Conservation (phyloP, 2,329 filamentous ascomycete genomes). For the Hypoxylon sp. region DNA sequence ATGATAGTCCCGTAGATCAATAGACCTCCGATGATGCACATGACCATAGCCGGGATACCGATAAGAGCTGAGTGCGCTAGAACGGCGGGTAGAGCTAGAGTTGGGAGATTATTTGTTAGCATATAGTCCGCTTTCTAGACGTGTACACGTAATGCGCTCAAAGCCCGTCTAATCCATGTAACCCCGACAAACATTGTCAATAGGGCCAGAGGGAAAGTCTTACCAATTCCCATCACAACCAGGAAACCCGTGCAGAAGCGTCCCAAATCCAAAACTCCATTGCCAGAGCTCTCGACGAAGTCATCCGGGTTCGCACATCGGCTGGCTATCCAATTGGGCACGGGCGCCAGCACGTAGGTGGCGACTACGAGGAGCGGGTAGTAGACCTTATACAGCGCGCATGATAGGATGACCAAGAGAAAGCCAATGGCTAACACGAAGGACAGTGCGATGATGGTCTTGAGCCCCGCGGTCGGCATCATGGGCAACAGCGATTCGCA, state of each 20-base stretch:
- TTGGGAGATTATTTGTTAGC: constrained; percentile 11
- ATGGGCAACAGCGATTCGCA: constrained; percentile 51
- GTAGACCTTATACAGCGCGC: constrained; percentile 95
- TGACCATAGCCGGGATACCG: constrained; percentile 86
- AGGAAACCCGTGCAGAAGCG: constrained; percentile 95
- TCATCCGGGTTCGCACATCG: constrained; percentile 94
- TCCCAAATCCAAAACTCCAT: constrained; percentile 90
- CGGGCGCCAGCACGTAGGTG: constrained; percentile 92
- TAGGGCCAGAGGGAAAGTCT: not conserved
- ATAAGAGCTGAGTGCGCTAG: constrained; percentile 92
- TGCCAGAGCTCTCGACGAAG: constrained; percentile 88
- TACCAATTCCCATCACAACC: constrained; percentile 97
- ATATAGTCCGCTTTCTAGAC: not conserved
- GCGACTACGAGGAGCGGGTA: constrained; percentile 95
- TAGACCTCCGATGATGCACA: constrained; percentile 93
- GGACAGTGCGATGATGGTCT: constrained; percentile 98
- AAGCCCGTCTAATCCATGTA: not conserved
- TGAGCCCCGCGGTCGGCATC: constrained; percentile 88
- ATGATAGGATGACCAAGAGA: constrained; percentile 97
- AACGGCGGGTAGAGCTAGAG: constrained; percentile 85
- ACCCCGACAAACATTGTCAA: not conserved
- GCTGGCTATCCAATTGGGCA: constrained; percentile 96
- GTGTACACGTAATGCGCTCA: constrained; percentile 24
- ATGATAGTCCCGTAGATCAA: constrained; percentile 99
- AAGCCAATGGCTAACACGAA: constrained; percentile 99